Conservation (phyloP, 495 filamentous ascomycete species). For the Margaritispora aquatica region DNA sequence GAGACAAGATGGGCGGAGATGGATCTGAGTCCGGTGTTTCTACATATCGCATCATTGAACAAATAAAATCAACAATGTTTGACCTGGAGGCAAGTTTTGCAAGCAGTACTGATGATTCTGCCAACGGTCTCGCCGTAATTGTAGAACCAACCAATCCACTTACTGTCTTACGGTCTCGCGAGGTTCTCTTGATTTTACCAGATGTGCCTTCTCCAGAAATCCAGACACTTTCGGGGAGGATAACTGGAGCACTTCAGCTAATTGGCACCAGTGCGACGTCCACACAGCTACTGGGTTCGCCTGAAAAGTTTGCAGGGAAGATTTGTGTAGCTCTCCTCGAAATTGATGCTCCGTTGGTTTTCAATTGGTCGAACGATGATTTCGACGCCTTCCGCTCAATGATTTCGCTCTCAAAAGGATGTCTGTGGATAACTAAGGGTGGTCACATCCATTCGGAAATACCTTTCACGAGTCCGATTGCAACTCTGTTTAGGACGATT, state of each 20-base stretch:
- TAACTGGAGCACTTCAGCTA: conserved; percentile 1
- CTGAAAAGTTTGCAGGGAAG: conserved; percentile 1
- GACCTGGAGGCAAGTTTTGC: background rate
- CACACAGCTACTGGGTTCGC: background rate
- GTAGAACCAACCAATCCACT: background rate
- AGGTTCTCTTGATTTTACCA: conserved; percentile 2
- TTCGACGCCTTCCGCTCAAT: conserved; percentile 5
- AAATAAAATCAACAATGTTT: background rate
- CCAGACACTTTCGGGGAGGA: background rate
- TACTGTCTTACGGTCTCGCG: background rate
- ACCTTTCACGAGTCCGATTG: background rate
- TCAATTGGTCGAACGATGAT: conserved; percentile 2
- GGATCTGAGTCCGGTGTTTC: background rate
- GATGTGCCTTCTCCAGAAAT: background rate
- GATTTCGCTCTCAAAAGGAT: conserved; percentile 4
- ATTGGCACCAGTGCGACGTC: background rate
- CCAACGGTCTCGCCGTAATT: background rate
- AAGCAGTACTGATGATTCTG: background rate
- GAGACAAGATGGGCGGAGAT: background rate
- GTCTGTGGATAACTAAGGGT: conserved; percentile 13
- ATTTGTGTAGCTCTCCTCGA: conserved; percentile 6
- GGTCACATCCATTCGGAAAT: background rate
- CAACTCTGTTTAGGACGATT: conserved; percentile 3
- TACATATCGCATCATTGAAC: background rate
- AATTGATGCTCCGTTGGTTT: conserved; percentile 3